Base-by-base conservation (phyloP, 345 rosid genomes). In the Aurinia saxatilis region DNA sequence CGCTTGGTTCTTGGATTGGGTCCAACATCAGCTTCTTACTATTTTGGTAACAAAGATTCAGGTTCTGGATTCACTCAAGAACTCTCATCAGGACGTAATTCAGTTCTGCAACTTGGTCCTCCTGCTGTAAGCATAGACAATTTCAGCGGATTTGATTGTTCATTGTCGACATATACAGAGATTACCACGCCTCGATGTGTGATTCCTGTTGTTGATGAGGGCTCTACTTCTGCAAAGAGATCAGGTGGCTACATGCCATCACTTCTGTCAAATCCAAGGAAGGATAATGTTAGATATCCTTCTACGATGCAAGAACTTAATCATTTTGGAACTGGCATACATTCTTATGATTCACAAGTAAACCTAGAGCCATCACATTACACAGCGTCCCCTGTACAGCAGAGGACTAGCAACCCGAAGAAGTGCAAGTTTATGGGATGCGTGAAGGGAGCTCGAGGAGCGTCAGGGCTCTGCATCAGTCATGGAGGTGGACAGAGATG, bases 401-500 rank as follows among this genome's bases (percentile, higher is more conserved):
- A 72, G 11, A 80, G 75, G 67, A 64, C 72, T 10, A 54, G 71
- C 72, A 84, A 60, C 70, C 59, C 68, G 2, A 92, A 82, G 81
- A 84, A 80, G 67, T 92, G 95, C 74, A 85, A 72, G 46, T 79
- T 79, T 56, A 56, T 37, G 65, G 92, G 96, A 57, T 92, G 98
- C 71, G 60, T 71, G 17, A 92, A 86, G 76, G 91, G 91, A 64
- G 95, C 96, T 10, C 76, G 96, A 46, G 95, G 96, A 23, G 83
- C 90, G 8, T 77, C 91, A 27, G 98, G 95, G 48, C 82, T 86
- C 5, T 89, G 98, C 68, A 92, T 92, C 16, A 86, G 95, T 49
- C 98, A 88, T 52, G 98, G 95, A 21, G 98, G 98, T 0, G 96
- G 98, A 38, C 96, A 84, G 63, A 83, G 98, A 71, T 88, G 98